These are phyloP conservation scores for Monosporascus sp. DNA, from an alignment of 2,329 filamentous ascomycete species.

Conservation along the genomic window DNA sequence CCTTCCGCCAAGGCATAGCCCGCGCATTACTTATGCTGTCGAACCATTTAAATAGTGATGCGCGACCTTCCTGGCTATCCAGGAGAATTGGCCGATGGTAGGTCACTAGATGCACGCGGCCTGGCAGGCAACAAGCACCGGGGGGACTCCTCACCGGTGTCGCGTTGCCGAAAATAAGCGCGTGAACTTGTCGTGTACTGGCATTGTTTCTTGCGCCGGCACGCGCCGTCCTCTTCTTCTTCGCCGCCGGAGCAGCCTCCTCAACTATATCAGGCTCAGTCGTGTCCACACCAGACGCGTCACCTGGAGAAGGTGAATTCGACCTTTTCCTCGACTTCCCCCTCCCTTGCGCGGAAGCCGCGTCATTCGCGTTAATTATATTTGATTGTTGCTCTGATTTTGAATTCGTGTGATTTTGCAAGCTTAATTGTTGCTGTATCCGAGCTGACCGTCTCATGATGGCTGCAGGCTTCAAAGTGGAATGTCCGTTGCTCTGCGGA, in stretches of 20 bases:
- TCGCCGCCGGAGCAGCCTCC: neutral
- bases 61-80: slow-evolving; percentile 28
- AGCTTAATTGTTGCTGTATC: neutral
- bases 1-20: slow-evolving; percentile 55
- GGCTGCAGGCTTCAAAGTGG: neutral
- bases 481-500: too few relatives aligned
- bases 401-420: neutral
- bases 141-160: neutral
- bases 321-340: neutral
- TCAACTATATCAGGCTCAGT: slow-evolving; percentile 10
- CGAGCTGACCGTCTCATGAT: neutral
- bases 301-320: neutral
- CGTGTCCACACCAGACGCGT: slow-evolving; percentile 13
- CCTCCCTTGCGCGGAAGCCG: neutral
- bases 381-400: neutral
- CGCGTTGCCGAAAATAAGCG: slow-evolving; percentile 16
- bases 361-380: neutral
- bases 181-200: slow-evolving; percentile 10
- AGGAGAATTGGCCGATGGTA: slow-evolving; percentile 50
- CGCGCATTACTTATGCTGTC: slow-evolving; percentile 40
- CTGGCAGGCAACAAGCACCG: slow-evolving; percentile 17
- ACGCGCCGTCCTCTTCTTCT: slow-evolving; percentile 17
- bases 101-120: slow-evolving; percentile 28
- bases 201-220: slow-evolving; percentile 6
- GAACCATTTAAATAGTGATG: slow-evolving; percentile 46